Conservation (phyloP, 2,329 filamentous ascomycete genomes). For the Orbilia brochopaga region DNA sequence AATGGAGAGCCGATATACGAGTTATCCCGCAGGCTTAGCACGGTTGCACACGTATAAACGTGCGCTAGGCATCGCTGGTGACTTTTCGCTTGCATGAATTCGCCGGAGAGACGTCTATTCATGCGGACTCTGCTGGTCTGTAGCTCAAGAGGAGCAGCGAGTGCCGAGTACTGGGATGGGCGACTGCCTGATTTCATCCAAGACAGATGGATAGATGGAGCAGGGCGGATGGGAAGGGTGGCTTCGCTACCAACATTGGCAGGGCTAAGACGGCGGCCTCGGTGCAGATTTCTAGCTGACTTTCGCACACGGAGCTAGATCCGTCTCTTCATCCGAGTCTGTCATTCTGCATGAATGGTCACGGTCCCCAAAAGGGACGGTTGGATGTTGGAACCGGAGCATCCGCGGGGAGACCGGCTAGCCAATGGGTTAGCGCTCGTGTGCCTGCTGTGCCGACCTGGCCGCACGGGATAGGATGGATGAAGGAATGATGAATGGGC, state of each 20-base stretch:
- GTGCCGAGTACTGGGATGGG: no score
- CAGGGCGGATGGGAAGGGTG: no score
- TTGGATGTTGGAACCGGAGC: conserved; percentile 1
- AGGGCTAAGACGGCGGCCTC: neutral
- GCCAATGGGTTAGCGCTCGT: conserved; percentile 7
- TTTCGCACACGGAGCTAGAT: no score
- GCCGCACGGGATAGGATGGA: no score
- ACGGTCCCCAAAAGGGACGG: neutral
- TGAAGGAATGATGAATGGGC: neutral
- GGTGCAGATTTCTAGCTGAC: neutral
- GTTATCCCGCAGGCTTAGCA: neutral
- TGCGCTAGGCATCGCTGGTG: neutral
- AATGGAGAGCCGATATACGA: no score
- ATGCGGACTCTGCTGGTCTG: no score
- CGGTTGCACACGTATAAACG: neutral
- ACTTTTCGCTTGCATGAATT: no score
- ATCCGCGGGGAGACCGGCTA: conserved; percentile 7
- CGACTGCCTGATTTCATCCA: no score
- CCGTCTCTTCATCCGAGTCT: neutral
- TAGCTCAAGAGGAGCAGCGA: no score
- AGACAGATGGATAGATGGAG: no score
- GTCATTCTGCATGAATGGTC: neutral
- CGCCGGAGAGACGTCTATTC: no score
- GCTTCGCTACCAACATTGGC: neutral
- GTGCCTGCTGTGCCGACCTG: conserved; percentile 1